Conservation (phyloP, 768 basidiomycete genomes). For the Rhizopogon salebrosus region DNA sequence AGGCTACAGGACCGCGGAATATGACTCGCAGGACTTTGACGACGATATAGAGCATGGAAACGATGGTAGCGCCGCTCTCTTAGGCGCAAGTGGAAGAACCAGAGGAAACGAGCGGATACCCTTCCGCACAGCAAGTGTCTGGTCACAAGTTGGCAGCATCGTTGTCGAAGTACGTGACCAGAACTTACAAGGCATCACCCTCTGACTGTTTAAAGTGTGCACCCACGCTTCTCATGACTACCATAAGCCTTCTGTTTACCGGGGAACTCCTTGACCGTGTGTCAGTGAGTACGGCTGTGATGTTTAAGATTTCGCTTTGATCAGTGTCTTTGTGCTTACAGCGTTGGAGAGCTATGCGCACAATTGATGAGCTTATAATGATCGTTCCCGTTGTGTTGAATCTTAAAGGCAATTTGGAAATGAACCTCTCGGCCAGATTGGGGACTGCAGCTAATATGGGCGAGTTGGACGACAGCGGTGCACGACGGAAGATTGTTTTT, state of each 20-base stretch:
- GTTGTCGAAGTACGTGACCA: conserved; percentile 59
- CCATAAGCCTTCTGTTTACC: conserved; percentile 81
- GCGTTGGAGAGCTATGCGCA: conserved; percentile 86
- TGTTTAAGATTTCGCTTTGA: conserved; percentile 1
- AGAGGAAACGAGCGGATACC: conserved; percentile 21
- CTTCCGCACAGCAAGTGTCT: conserved; percentile 22
- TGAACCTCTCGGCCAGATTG: conserved; percentile 96
- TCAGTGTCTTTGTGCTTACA: conserved; percentile 20
- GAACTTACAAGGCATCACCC: neutral
- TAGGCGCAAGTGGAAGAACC: conserved; percentile 29
- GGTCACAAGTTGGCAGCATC: conserved; percentile 56
- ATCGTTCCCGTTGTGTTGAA: conserved; percentile 93
- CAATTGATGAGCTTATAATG: conserved; percentile 93
- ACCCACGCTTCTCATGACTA: conserved; percentile 81
- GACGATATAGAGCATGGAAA: conserved; percentile 28
- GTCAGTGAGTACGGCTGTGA: conserved; percentile 48
- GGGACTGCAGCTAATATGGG: conserved; percentile 94
- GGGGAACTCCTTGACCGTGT: conserved; percentile 87
- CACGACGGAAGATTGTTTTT: conserved; percentile 59
- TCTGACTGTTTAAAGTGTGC: conserved; percentile 52
- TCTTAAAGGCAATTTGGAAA: conserved; percentile 97
- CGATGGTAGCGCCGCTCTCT: conserved; percentile 41
- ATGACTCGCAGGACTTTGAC: conserved; percentile 30
- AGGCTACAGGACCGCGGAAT: conserved; percentile 13
- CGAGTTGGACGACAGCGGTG: conserved; percentile 69